These are phyloP conservation scores for Vitrella brassicaformis DNA, from an alignment of 73 alveolate species.

Conservation along the genomic window DNA sequence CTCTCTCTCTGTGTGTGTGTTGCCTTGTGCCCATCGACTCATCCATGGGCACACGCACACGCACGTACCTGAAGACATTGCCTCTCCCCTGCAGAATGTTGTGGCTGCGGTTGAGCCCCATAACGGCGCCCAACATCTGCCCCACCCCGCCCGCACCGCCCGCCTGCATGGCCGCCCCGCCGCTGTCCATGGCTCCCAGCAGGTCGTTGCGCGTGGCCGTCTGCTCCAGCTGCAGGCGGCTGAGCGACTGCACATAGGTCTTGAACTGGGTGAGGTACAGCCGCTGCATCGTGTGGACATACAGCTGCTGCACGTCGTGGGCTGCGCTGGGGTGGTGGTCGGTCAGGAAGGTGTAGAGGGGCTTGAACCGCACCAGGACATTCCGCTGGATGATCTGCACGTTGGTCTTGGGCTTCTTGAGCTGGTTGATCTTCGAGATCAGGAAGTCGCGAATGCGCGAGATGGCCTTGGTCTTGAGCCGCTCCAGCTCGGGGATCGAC, in stretches of 20 bases:
- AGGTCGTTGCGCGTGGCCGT: conserved; percentile 18
- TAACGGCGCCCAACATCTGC: neutral
- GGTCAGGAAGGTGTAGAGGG: conserved; percentile 17
- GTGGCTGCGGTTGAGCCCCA: too few species aligned
- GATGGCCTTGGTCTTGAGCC: conserved; percentile 26
- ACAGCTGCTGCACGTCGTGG: conserved; percentile 16
- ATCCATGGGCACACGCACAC: neutral
- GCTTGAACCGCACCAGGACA: conserved; percentile 29
- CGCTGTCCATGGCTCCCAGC: conserved; percentile 1
- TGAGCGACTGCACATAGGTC: conserved; percentile 24
- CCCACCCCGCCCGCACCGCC: neutral
- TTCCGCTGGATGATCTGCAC: conserved; percentile 28
- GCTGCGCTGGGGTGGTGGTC: conserved; percentile 21
- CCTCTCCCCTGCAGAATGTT: neutral
- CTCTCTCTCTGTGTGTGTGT: too few species aligned
- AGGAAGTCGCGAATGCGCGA: conserved; percentile 26
- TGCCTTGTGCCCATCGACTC: too few species aligned
- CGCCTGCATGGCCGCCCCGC: neutral
- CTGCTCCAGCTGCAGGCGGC: conserved; percentile 15
- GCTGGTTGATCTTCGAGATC: conserved; percentile 12
- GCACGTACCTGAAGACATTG: neutral
- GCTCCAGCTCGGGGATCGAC: conserved; percentile 23
- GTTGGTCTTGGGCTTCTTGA: conserved; percentile 33
- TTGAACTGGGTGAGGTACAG: conserved; percentile 21
- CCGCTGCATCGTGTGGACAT: conserved; percentile 16